phyloP scores from a whole-genome alignment of 768 basidiomycete species.

The Coprinopsis marcescibilis region DNA sequence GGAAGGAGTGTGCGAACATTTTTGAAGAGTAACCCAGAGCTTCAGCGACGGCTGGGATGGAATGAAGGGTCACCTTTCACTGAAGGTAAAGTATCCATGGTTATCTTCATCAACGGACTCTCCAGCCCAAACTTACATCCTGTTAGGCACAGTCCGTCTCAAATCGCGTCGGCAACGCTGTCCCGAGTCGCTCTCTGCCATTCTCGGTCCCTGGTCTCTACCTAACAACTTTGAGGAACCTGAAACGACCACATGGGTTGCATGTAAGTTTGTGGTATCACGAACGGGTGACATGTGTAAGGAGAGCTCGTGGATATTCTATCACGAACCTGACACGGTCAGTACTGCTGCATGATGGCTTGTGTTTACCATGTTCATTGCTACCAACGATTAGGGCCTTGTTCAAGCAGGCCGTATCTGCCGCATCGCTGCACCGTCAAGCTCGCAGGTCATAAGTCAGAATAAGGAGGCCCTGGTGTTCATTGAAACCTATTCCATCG shows the following conservation, averaged over 20 bases:
- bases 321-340: background rate
- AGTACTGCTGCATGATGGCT: background rate
- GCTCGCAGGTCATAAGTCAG: background rate
- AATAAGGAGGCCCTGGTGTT: background rate
- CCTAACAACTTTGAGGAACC: background rate
- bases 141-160: background rate
- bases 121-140: no score
- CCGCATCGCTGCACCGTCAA: background rate
- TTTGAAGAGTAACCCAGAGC: background rate
- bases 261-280: background rate
- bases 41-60: slow-evolving; percentile 1
- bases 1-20: background rate
- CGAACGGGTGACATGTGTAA: background rate
- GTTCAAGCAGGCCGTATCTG: background rate
- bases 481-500: slow-evolving; percentile 7
- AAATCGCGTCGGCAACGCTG: background rate
- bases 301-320: background rate
- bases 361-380: background rate
- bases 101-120: background rate
- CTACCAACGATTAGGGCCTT: background rate
- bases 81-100: background rate
- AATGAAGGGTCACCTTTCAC: background rate
- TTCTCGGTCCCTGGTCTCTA: background rate
- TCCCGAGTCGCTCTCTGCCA: background rate
- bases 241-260: background rate